Conservation (phyloP, 805 yeast species). For the Wickerhamomyces rabaulensis region DNA sequence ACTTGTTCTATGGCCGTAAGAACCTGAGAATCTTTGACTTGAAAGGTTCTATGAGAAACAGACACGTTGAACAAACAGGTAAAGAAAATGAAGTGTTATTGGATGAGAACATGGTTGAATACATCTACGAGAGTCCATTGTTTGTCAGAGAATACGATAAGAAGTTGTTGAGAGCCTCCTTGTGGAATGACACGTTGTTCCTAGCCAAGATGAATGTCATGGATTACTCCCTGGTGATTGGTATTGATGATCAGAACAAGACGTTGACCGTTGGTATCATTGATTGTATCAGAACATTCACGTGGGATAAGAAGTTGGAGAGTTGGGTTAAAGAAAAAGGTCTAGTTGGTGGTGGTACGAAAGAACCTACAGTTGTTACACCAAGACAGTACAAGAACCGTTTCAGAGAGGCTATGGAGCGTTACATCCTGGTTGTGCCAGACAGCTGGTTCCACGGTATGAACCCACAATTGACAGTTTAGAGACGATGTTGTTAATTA, state of each 20-base stretch:
- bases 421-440: conserved; percentile 92
- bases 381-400: conserved; percentile 93
- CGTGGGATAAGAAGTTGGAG: conserved; percentile 98
- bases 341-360: conserved; percentile 79
- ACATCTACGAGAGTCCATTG: conserved; percentile 91
- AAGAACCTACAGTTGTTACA: conserved; percentile 94
- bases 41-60: conserved; percentile 95
- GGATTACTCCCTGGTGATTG: conserved; percentile 96
- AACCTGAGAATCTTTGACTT: conserved; percentile 87
- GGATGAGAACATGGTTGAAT: conserved; percentile 98
- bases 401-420: conserved; percentile 96
- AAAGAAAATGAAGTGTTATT: conserved; percentile 87
- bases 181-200: conserved; percentile 93
- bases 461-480: not conserved
- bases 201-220: conserved; percentile 95
- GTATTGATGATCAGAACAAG: conserved; percentile 66
- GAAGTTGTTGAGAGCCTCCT: conserved; percentile 74
- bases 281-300: conserved; percentile 89
- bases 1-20: conserved; percentile 77
- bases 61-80: conserved; percentile 96
- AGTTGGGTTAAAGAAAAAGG: conserved; percentile 98
- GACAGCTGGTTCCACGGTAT: conserved; percentile 46
- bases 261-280: conserved; percentile 90
- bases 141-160: conserved; percentile 92
- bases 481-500: not conserved